phyloP scores from a whole-genome alignment of 495 filamentous ascomycete genomes.

The Bacidia rubella region DNA sequence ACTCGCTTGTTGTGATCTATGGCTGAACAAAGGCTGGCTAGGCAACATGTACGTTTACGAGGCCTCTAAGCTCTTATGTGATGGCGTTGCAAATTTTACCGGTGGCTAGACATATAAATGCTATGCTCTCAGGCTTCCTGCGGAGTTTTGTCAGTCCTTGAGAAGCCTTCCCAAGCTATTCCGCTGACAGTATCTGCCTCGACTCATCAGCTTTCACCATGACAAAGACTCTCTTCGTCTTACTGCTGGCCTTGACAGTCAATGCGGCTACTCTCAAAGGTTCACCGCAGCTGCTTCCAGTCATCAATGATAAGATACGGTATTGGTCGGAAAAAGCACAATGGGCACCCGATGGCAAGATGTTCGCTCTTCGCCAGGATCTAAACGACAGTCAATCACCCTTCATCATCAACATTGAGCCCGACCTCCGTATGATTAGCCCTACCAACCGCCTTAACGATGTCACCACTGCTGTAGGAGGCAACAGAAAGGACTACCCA shows the following conservation, averaged over 20 bases:
- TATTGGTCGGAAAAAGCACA: background rate
- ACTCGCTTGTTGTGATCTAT: too few species aligned
- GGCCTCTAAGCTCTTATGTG: too few species aligned
- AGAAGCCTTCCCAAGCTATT: too few species aligned
- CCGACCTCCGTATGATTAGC: background rate
- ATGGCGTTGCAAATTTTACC: too few species aligned
- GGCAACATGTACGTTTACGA: too few species aligned
- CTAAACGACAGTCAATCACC: background rate
- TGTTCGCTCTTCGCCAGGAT: background rate
- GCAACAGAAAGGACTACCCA: background rate
- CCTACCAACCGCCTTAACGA: background rate
- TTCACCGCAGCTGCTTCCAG: background rate
- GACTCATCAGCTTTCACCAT: background rate
- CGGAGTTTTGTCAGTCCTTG: too few species aligned
- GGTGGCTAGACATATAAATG: too few species aligned
- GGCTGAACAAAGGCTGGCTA: too few species aligned
- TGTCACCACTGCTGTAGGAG: background rate
- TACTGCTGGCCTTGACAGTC: background rate
- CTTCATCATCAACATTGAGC: background rate
- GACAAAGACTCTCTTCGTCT: background rate
- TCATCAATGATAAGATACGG: background rate
- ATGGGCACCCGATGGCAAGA: background rate
- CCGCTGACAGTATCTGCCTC: too few species aligned
- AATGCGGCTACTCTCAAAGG: background rate
- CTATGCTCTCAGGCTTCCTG: too few species aligned